Evolutionary conservation across 306 rosid species (phyloP).

Genomic region (cucumber (Cucumis sativus)): Cucumber_9930_V3 NC_026655.2:3902501-3903000

Average conservation of each 20-base stretch:
- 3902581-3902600: background rate
- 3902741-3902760: background rate
- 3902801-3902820: background rate
- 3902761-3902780: background rate
- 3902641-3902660: background rate
- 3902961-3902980: background rate
- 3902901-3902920: conserved; percentile 85
- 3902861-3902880: background rate
- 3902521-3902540: background rate
- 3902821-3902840: background rate
- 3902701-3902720: background rate
- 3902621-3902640: background rate
- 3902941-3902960: conserved; percentile 43
- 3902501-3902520: background rate
- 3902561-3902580: background rate
- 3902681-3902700: background rate
- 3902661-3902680: background rate
- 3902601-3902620: background rate
- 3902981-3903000: background rate
- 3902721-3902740: background rate
- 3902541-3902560: background rate
- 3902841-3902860: background rate
- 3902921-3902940: conserved; percentile 75
- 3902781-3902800: background rate
- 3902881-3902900: conserved; percentile 72